Evolutionary conservation across 371 early-diverging fungal species (phyloP).

Genomic region (Dichotomocladium elegans): DNA sequence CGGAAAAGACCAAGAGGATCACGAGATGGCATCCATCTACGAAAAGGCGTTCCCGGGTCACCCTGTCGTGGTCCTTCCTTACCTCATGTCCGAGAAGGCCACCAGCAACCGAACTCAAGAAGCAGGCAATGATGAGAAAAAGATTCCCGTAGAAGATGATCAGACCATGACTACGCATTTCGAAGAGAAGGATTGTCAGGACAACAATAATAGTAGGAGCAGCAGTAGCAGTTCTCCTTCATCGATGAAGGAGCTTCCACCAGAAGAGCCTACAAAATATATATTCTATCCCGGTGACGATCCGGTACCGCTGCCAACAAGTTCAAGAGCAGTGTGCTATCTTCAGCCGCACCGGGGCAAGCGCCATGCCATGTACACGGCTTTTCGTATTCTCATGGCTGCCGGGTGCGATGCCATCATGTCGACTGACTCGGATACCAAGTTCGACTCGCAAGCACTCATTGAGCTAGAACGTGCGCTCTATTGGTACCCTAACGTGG

Average conservation of each 20-base stretch:
- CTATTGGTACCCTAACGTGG: conserved; percentile 47
- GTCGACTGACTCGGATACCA: conserved; percentile 65
- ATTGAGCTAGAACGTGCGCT: conserved; percentile 50
- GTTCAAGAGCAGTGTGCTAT: conserved; percentile 47
- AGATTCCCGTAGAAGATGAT: neutral
- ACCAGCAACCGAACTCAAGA: neutral
- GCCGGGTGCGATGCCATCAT: conserved; percentile 56
- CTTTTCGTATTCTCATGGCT: conserved; percentile 51
- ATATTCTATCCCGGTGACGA: too few species aligned
- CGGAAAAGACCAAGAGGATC: conserved; percentile 55
- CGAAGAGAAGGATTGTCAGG: too few species aligned
- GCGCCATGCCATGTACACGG: conserved; percentile 65
- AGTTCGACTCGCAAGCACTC: conserved; percentile 50
- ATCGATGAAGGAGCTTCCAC: neutral
- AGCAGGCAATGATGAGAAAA: neutral
- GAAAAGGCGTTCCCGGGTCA: conserved; percentile 49
- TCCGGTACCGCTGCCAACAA: conserved; percentile 25
- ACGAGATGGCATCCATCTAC: conserved; percentile 59
- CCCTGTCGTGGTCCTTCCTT: conserved; percentile 38
- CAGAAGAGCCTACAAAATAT: too few species aligned
- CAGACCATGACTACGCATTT: too few species aligned
- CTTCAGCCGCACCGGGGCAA: conserved; percentile 62
- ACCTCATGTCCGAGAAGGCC: conserved; percentile 34
- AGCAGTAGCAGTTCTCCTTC: neutral
- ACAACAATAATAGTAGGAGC: neutral